Conservation (phyloP, 2,329 filamentous ascomycete genomes). For the Penicillium paneum region DNA sequence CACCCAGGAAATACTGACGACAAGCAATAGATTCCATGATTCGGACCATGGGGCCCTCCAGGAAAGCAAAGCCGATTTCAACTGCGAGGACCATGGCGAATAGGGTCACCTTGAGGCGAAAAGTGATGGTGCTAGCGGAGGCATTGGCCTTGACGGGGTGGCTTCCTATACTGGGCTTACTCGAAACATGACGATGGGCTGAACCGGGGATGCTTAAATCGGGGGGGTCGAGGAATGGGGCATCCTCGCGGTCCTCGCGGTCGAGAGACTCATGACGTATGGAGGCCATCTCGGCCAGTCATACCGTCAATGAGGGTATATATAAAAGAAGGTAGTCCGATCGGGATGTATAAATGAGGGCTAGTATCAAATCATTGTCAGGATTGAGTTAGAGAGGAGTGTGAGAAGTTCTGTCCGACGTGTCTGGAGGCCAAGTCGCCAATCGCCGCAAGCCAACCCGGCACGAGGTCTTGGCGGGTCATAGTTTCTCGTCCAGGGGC, state of each 20-base stretch:
- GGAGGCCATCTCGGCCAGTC: conserved; percentile 23
- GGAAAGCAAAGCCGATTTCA: conserved; percentile 47
- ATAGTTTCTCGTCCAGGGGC: background rate
- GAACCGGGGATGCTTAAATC: conserved; percentile 7
- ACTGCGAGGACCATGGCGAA: conserved; percentile 44
- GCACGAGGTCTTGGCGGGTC: conserved; percentile 15
- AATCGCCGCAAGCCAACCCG: conserved; percentile 20
- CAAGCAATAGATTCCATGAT: conserved; percentile 52
- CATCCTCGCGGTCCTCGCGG: conserved; percentile 26
- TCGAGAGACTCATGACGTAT: conserved; percentile 25
- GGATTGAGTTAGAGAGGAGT: background rate
- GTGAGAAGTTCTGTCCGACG: background rate
- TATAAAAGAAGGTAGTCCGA: background rate
- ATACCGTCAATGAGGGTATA: conserved; percentile 17
- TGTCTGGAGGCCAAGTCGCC: conserved; percentile 9
- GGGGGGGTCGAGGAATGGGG: conserved; percentile 29
- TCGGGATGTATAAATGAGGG: background rate
- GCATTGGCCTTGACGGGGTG: conserved; percentile 4
- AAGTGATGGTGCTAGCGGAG: conserved; percentile 28
- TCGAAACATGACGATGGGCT: background rate
- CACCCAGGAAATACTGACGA: conserved; percentile 42
- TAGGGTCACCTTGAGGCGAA: conserved; percentile 41
- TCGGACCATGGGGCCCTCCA: conserved; percentile 46
- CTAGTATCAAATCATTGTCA: background rate
- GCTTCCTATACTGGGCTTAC: background rate